Evolutionary conservation across 164 flowering plant species (phyloP).

Genomic region (Akebia trifoliata): DNA sequence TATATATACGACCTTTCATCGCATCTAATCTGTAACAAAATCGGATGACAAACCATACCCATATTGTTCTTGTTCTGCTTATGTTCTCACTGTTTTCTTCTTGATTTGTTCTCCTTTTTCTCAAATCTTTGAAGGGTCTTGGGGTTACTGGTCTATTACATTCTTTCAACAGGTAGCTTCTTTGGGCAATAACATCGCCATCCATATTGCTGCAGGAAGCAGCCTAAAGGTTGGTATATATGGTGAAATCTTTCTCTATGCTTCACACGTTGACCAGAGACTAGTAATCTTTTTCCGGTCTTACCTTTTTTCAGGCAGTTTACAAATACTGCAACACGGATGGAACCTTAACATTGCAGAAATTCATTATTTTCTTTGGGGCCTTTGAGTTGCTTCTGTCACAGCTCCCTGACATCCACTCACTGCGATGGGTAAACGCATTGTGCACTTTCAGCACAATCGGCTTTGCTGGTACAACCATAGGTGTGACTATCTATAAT

Average conservation of each 20-base stretch:
- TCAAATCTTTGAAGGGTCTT: constrained; percentile 35
- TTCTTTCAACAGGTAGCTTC: constrained; percentile 65
- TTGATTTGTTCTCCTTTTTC: too few species aligned
- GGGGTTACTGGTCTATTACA: constrained; percentile 60
- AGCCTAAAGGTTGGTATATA: constrained; percentile 47
- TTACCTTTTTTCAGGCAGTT: constrained; percentile 33
- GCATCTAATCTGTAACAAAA: too few species aligned
- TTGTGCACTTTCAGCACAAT: constrained; percentile 54
- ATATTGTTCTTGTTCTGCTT: neutral
- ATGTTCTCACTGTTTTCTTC: neutral
- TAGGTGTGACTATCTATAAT: constrained; percentile 45
- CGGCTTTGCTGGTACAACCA: constrained; percentile 55
- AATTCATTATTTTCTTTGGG: constrained; percentile 52
- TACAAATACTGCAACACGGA: constrained; percentile 42
- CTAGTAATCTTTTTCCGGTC: neutral
- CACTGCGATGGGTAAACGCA: constrained; percentile 60
- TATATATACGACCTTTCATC: too few species aligned
- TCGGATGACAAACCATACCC: too few species aligned
- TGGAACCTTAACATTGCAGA: constrained; percentile 44
- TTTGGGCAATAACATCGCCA: constrained; percentile 60
- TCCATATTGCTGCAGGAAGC: constrained; percentile 66
- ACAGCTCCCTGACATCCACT: constrained; percentile 60
- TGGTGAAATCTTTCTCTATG: neutral
- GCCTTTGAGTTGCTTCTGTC: constrained; percentile 50
- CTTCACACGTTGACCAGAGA: too few species aligned